Conservation (phyloP, 2,329 filamentous ascomycete genomes). For the Ceratocystis papillata region DNA sequence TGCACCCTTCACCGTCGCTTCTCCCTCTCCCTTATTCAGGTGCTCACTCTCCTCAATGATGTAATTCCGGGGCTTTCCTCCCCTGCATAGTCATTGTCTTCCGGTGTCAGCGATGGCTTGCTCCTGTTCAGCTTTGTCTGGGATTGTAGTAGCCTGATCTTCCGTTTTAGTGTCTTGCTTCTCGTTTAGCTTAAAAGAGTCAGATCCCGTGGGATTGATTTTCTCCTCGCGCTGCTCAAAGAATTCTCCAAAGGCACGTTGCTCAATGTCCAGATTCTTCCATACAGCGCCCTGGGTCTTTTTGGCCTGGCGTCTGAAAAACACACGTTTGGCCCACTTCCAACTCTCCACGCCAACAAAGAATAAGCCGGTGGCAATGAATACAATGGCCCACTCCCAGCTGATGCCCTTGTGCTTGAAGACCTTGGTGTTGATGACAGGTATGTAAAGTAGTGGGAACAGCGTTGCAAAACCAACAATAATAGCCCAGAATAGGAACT, state of each 20-base stretch:
- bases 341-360: conserved; percentile 48
- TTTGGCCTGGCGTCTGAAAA: conserved; percentile 29
- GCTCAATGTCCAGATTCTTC: conserved; percentile 35
- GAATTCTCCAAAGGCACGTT: conserved; percentile 35
- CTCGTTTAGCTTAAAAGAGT: conserved; percentile 11
- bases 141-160: background rate
- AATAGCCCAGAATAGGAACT: conserved; percentile 59
- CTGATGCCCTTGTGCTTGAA: conserved; percentile 51
- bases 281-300: conserved; percentile 29
- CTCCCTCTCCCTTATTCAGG: background rate
- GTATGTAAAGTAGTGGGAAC: conserved; percentile 48
- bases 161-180: background rate
- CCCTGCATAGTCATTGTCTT: conserved; percentile 26
- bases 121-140: background rate
- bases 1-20: background rate
- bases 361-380: conserved; percentile 44
- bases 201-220: conserved; percentile 9
- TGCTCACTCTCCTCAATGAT: background rate
- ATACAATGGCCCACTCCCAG: conserved; percentile 54
- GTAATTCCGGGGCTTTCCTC: conserved; percentile 25
- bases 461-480: conserved; percentile 39
- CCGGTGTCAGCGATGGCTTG: conserved; percentile 7
- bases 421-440: conserved; percentile 46
- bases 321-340: conserved; percentile 48
- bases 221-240: conserved; percentile 25